Evolutionary conservation across 2,329 filamentous ascomycete genomes (phyloP).

Genomic region (Botryotinia convoluta): DNA sequence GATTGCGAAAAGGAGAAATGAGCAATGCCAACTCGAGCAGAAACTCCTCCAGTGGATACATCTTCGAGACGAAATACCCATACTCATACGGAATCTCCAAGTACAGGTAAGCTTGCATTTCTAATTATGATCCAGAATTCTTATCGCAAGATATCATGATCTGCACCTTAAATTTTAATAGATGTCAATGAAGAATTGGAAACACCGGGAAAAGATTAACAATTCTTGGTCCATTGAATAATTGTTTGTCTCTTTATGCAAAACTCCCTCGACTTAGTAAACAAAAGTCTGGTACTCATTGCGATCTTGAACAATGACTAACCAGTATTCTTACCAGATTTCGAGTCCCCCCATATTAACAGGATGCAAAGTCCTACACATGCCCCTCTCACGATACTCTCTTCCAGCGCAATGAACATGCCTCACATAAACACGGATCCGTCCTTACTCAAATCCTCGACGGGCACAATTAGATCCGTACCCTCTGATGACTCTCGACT

Average conservation of each 20-base stretch:
- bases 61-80: slow-evolving; percentile 21
- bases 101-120: slow-evolving; percentile 24
- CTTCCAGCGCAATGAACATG: slow-evolving; percentile 34
- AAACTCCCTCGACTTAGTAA: background rate
- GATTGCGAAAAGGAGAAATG: slow-evolving; percentile 26
- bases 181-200: background rate
- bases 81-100: slow-evolving; percentile 26
- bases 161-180: slow-evolving; percentile 1
- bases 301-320: slow-evolving; percentile 13
- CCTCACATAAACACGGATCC: slow-evolving; percentile 21
- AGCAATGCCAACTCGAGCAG: slow-evolving; percentile 28
- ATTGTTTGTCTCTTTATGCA: slow-evolving; percentile 9
- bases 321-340: slow-evolving; percentile 11
- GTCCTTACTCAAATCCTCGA: slow-evolving; percentile 25
- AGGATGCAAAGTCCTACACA: slow-evolving; percentile 13
- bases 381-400: slow-evolving; percentile 18
- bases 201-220: background rate
- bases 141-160: slow-evolving; percentile 14
- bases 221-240: background rate
- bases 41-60: slow-evolving; percentile 21
- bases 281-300: background rate
- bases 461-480: slow-evolving; percentile 36
- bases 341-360: slow-evolving; percentile 1
- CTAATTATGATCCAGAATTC: background rate
- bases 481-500: slow-evolving; percentile 27